Percentiles rank a stretch among this genome's conserved stretches.
phyloP scores from a whole-genome alignment of 495 filamentous ascomycete genomes.

The Tuber magnatum region DNA sequence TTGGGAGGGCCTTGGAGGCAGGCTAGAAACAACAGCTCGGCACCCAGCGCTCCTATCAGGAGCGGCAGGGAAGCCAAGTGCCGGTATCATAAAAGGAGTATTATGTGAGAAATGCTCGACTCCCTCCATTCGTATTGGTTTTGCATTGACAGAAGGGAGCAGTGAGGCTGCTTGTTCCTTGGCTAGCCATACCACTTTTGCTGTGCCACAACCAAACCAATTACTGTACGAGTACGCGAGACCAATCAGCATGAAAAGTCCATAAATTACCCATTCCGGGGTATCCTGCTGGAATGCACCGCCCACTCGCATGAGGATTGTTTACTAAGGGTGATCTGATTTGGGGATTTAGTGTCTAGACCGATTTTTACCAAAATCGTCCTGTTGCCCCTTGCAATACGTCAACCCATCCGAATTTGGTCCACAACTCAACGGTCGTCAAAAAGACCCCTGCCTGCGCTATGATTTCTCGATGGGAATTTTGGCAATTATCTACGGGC shows the following conservation, averaged over 20 bases:
- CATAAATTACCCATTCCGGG: slow-evolving; percentile 13
- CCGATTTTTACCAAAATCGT: not conserved
- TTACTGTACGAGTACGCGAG: too few relatives aligned
- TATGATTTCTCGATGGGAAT: not conserved
- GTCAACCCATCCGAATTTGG: too few relatives aligned
- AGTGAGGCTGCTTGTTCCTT: slow-evolving; percentile 23
- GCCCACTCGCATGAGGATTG: slow-evolving; percentile 5
- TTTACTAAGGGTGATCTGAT: not conserved
- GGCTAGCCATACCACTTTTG: not conserved
- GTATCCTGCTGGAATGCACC: slow-evolving; percentile 2
- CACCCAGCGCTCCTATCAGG: not conserved
- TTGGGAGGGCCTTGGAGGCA: not conserved
- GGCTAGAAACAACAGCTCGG: not conserved
- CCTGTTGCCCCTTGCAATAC: not conserved
- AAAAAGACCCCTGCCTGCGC: too few relatives aligned
- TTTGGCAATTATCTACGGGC: not conserved
- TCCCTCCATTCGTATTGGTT: not conserved
- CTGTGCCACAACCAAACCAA: slow-evolving; percentile 25
- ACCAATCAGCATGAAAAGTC: slow-evolving; percentile 13
- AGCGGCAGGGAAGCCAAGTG: not conserved
- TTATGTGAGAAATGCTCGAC: not conserved
- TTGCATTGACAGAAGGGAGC: slow-evolving; percentile 21
- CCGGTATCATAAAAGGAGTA: not conserved
- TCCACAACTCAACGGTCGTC: too few relatives aligned
- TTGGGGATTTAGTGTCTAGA: not conserved